Base-by-base conservation (phyloP, 345 rosid genomes). In the Arabis alpina region DNA sequence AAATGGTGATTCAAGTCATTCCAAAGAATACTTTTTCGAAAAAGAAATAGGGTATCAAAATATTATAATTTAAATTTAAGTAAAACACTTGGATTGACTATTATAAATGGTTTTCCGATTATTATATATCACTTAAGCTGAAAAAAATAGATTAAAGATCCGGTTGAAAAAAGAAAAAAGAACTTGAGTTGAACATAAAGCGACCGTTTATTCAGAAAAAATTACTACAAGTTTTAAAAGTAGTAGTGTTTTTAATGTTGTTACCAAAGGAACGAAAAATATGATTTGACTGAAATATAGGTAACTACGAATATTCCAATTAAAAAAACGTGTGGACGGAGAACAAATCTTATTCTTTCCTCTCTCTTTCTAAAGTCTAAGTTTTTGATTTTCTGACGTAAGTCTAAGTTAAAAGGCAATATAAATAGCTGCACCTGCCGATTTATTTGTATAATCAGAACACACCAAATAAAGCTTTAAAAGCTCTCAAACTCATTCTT, bases 271-370 rank as follows among this genome's bases (percentile, higher is more conserved):
- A 19, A 68, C 19, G 23, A 3, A 40, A 67, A 30, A 48, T 63
- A n/a, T 3, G 57, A 39, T 61, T 61, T 67, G 65, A 68, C 63
- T 10, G 25, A 47, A 5, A 39, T 0, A 34, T 28, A 65, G 19
- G 54, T 49, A 62, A 54, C 48, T 23, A 56, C 23, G 69, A 75
- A 75, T 75, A 63, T 56, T 76, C 55, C 71, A 78, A 68, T 70
- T 67, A 58, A 59, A 75, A 83, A 88, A 88, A 92, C 93, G 98
- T 89, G 97, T 87, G 90, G 93, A 72, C 89, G 86, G 84, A 70
- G 57, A 56, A 28, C 4, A 30, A 30, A 4, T 40, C 10, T 45
- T 23, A 45, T 10, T 36, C 9, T 36, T 36, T 5, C 2, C 57
- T 49, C 41, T 27, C 6, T 37, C 40, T 30, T 19, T 25, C 12